Conservation (phyloP, 2,329 filamentous ascomycete genomes). For the Ophioceras dolichostomum region DNA sequence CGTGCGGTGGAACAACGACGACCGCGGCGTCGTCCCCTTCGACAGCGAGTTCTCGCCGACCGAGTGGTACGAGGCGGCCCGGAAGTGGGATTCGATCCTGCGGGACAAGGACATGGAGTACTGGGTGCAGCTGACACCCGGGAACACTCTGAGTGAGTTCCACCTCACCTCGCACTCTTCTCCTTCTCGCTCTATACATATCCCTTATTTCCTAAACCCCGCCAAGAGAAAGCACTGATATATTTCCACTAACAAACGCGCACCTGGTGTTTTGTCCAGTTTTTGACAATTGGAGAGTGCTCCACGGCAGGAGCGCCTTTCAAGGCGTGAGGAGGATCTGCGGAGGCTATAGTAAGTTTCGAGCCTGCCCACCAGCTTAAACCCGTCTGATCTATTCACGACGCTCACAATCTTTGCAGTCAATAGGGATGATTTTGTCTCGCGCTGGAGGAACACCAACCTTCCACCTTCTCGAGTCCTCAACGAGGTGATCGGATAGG, state of each 20-base stretch:
- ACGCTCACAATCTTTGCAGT: slow-evolving; percentile 32
- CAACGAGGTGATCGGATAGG: slow-evolving; percentile 16
- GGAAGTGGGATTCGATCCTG: slow-evolving; percentile 60
- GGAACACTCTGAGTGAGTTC: slow-evolving; percentile 59
- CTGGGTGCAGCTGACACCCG: slow-evolving; percentile 72
- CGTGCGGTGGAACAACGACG: slow-evolving; percentile 88
- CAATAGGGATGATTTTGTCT: slow-evolving; percentile 70
- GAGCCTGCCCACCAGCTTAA: not conserved
- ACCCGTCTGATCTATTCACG: not conserved
- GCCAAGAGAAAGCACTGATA: no score
- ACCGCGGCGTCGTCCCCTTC: slow-evolving; percentile 60
- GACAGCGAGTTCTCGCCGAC: slow-evolving; percentile 23
- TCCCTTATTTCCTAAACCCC: no score
- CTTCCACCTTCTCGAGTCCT: slow-evolving; percentile 35
- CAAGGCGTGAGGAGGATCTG: slow-evolving; percentile 78
- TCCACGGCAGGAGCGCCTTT: slow-evolving; percentile 79
- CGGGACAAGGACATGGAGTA: slow-evolving; percentile 54
- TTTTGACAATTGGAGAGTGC: slow-evolving; percentile 91
- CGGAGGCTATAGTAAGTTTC: slow-evolving; percentile 70
- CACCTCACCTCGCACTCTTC: not conserved
- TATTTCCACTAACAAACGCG: no score
- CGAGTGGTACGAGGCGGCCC: slow-evolving; percentile 71
- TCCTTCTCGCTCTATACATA: slow-evolving; percentile 8
- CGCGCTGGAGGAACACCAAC: slow-evolving; percentile 62
- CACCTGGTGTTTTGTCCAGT: no score